Base-by-base conservation (phyloP, 2,329 filamentous ascomycete species). In the Colletotrichum graminicola region DNA sequence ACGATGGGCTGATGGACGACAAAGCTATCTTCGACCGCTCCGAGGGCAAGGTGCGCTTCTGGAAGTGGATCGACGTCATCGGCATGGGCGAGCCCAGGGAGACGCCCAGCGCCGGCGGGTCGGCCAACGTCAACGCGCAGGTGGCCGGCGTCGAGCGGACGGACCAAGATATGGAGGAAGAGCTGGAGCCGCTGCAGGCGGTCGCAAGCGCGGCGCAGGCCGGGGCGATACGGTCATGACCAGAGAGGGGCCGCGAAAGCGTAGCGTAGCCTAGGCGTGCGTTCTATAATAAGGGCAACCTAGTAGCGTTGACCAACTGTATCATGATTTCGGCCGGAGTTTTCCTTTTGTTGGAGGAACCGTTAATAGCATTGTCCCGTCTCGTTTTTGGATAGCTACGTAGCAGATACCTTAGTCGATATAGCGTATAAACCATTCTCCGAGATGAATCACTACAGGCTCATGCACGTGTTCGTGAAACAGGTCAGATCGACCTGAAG, bases 1-100 rank as follows among this genome's bases (percentile, higher is more conserved):
- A 78, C 47, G 83, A 84, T 51, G 84, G 84, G 2, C 75, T 85
- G 39, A 73, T 79, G 49, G 81, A 88, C 57, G 88, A 90, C 74
- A 80, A 80, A 74, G 83, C 83, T 63, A 89, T 90, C 59, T 82
- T 90, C 5, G 81, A 85, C 64, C 82, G 81, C 39, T 81, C 80
- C 70, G 81, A 76, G 1, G 77, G 77, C 1, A 74, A 74, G 1
- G 82, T 89, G 10, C 82, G 83, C 3, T 79, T 82, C 65, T 90
- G 88, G 88, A 77, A 79, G 52, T 87, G 84, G 84, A 84, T 90
- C 71, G 84, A 89, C 61, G 80, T 85, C 26, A 81, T 87, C 3
- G 87, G 87, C 10, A 79, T 88, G 73, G 88, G 84, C 34, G 75
- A 74, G 12, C 73, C 78, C 11, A 75, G 66, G 7, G 65, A 73